These are phyloP conservation scores for Colletotrichum gigasporum DNA, from an alignment of 2,329 filamentous ascomycete species.

Conservation along the genomic window DNA sequence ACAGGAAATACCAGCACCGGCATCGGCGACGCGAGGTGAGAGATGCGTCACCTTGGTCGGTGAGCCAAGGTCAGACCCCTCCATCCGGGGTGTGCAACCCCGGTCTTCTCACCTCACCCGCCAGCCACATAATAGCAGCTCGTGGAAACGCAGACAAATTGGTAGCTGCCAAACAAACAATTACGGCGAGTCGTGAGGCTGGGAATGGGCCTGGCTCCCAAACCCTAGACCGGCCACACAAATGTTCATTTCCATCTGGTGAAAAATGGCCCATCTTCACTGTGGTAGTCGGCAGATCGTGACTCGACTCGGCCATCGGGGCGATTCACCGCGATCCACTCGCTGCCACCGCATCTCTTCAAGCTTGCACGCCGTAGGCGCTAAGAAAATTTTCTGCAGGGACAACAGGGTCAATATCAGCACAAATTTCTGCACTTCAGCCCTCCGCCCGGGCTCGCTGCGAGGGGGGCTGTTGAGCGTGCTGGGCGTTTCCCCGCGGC, in stretches of 20 bases:
- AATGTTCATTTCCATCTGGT: too few species aligned
- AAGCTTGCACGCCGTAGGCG: background rate
- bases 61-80: conserved; percentile 21
- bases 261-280: too few species aligned
- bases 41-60: conserved; percentile 17
- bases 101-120: background rate
- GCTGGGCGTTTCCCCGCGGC: conserved; percentile 15
- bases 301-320: conserved; percentile 10
- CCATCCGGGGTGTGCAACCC: background rate
- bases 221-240: conserved; percentile 4
- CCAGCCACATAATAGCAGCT: background rate
- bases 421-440: conserved; percentile 25
- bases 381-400: conserved; percentile 27
- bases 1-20: conserved; percentile 6
- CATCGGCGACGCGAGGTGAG: conserved; percentile 25
- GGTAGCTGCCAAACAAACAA: background rate
- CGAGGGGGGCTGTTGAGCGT: background rate
- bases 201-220: background rate
- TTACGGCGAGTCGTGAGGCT: background rate
- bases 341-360: background rate
- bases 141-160: too few species aligned
- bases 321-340: conserved; percentile 5
- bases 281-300: conserved; percentile 6
- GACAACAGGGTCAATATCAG: conserved; percentile 9
- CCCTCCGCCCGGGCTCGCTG: background rate